Evolutionary conservation across 2,329 filamentous ascomycete species (phyloP).

Genomic region (Cladobotryum protrusum): DNA sequence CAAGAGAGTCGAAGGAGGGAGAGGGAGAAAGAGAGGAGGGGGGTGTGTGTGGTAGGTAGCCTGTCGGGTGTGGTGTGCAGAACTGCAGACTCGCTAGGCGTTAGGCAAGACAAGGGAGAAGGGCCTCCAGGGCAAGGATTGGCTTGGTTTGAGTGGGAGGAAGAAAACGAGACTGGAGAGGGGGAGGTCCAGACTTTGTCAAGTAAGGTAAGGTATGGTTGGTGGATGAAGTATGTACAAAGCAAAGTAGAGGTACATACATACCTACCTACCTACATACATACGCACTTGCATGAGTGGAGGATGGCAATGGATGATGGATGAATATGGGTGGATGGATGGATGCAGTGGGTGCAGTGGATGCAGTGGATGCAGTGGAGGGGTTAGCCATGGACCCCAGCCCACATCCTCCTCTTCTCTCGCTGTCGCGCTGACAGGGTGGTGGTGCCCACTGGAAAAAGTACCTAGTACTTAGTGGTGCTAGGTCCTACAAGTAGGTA

Average conservation of each 20-base stretch:
- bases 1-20: background rate
- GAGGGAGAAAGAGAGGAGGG: background rate
- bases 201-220: background rate
- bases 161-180: background rate
- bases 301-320: background rate
- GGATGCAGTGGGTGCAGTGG: background rate
- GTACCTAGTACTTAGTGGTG: too few species aligned
- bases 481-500: too few species aligned
- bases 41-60: background rate
- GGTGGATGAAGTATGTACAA: too few species aligned
- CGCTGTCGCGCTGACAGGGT: too few species aligned
- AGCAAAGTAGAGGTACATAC: background rate
- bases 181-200: too few species aligned
- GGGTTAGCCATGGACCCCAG: background rate
- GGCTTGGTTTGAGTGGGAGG: background rate
- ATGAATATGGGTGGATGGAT: background rate
- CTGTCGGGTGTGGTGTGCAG: too few species aligned
- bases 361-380: background rate
- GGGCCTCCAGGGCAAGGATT: background rate
- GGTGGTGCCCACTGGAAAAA: too few species aligned
- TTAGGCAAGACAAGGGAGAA: too few species aligned
- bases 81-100: too few species aligned
- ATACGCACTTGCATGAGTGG: too few species aligned
- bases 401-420: too few species aligned
- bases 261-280: too few species aligned